These are phyloP conservation scores for Hortaea werneckii DNA, from an alignment of 2,329 filamentous ascomycete species.

Conservation along the genomic window DNA sequence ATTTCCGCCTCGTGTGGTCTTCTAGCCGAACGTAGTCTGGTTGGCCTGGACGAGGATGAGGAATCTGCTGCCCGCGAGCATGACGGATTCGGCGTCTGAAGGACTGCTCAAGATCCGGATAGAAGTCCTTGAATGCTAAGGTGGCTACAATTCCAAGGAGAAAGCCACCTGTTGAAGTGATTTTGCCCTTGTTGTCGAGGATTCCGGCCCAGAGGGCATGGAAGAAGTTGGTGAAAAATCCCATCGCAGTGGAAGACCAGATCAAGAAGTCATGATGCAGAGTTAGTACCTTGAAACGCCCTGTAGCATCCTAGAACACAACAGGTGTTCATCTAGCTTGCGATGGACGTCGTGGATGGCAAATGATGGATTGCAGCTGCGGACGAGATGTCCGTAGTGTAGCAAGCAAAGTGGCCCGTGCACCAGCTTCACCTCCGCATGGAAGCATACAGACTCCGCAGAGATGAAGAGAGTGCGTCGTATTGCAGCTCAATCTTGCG, in stretches of 20 bases:
- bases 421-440: neutral
- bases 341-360: too few relatives aligned
- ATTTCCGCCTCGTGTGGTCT: slow-evolving; percentile 17
- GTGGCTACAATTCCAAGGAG: slow-evolving; percentile 66
- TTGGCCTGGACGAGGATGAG: slow-evolving; percentile 18
- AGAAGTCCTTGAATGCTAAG: slow-evolving; percentile 68
- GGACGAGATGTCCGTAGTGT: neutral
- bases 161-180: slow-evolving; percentile 42
- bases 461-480: neutral
- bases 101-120: slow-evolving; percentile 59
- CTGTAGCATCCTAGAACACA: too few relatives aligned
- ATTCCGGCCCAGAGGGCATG: slow-evolving; percentile 19
- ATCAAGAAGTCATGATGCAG: neutral
- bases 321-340: too few relatives aligned
- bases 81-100: slow-evolving; percentile 40
- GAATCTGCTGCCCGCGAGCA: slow-evolving; percentile 14
- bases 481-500: neutral
- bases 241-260: slow-evolving; percentile 1
- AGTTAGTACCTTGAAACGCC: neutral
- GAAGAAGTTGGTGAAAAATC: slow-evolving; percentile 14
- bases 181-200: slow-evolving; percentile 23
- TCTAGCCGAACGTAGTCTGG: slow-evolving; percentile 20
- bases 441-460: neutral
- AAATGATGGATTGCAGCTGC: too few relatives aligned
- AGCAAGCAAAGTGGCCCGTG: neutral